phyloP scores from a whole-genome alignment of 352 stramenopile species.

The Pseudoperonospora humuli region DNA sequence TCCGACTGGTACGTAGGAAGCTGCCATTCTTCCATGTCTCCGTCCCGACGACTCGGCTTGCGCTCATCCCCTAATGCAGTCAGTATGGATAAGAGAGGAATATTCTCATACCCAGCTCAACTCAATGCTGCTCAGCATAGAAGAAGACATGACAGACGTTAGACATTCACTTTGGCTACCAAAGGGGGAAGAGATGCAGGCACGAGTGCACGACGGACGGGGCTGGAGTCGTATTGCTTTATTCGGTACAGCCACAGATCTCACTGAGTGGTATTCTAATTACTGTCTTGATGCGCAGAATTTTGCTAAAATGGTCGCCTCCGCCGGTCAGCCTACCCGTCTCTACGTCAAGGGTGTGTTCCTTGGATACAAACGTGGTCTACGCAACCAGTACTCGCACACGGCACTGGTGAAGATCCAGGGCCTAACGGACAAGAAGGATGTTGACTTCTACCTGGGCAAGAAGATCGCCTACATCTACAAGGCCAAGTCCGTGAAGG shows the following conservation, averaged over 20 bases:
- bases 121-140: conserved; percentile 11
- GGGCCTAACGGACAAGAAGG: conserved; percentile 96
- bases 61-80: not conserved
- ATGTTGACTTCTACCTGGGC: conserved; percentile 98
- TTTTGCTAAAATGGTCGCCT: conserved; percentile 86
- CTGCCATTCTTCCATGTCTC: conserved; percentile 1
- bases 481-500: conserved; percentile 94
- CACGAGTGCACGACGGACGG: not conserved
- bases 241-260: not conserved
- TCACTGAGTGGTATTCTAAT: conserved; percentile 5
- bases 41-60: not conserved
- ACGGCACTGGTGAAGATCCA: conserved; percentile 99
- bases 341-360: conserved; percentile 99
- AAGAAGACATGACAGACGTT: not conserved
- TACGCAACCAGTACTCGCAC: conserved; percentile 97
- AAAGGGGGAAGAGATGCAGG: conserved; percentile 2
- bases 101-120: not conserved
- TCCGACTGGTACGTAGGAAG: conserved; percentile 69
- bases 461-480: conserved; percentile 99
- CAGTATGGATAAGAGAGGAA: conserved; percentile 1
- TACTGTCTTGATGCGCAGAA: conserved; percentile 37
- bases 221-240: not conserved
- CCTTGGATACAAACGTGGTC: conserved; percentile 97
- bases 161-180: not conserved
- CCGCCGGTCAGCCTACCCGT: conserved; percentile 87